Percentiles rank a stretch among this genome's conserved stretches.
These are phyloP conservation scores for Leucosporidium scottii DNA, from an alignment of 768 basidiomycete genomes.

Conservation along the genomic window DNA sequence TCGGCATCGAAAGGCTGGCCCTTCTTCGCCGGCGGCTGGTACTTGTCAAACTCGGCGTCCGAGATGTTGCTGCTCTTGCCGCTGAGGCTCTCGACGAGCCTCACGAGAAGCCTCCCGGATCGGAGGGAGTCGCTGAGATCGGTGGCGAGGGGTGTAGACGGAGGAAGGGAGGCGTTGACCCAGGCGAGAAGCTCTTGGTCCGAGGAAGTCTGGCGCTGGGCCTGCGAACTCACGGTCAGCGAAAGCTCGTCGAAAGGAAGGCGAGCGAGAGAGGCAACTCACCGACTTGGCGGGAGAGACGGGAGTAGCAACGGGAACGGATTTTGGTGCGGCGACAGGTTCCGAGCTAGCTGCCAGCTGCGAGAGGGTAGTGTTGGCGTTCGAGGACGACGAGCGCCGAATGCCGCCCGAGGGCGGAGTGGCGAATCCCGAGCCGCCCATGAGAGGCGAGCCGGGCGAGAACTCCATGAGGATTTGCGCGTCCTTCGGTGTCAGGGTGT, in stretches of 20 bases:
- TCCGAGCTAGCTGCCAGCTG: neutral
- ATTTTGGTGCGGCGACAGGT: neutral
- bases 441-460: constrained; percentile 19
- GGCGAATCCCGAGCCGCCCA: neutral
- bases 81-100: constrained; percentile 60
- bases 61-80: constrained; percentile 34
- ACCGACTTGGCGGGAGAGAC: neutral
- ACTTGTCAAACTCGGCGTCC: constrained; percentile 27
- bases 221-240: neutral
- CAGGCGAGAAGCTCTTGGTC: constrained; percentile 57
- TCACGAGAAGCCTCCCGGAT: constrained; percentile 68
- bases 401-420: neutral
- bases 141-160: constrained; percentile 49
- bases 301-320: neutral
- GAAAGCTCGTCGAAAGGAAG: neutral
- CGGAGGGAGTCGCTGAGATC: constrained; percentile 44
- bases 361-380: neutral
- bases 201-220: neutral
- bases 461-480: constrained; percentile 43
- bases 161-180: constrained; percentile 79
- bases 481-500: constrained; percentile 38
- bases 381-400: neutral
- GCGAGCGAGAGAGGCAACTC: no score
- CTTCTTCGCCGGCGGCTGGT: constrained; percentile 8
- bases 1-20: constrained; percentile 19